A percentile compares a stretch with the other conserved stretches of the same genome.
Evolutionary conservation across 2,329 filamentous ascomycete species (phyloP).

Genomic region (Cytospora chrysosperma): DNA sequence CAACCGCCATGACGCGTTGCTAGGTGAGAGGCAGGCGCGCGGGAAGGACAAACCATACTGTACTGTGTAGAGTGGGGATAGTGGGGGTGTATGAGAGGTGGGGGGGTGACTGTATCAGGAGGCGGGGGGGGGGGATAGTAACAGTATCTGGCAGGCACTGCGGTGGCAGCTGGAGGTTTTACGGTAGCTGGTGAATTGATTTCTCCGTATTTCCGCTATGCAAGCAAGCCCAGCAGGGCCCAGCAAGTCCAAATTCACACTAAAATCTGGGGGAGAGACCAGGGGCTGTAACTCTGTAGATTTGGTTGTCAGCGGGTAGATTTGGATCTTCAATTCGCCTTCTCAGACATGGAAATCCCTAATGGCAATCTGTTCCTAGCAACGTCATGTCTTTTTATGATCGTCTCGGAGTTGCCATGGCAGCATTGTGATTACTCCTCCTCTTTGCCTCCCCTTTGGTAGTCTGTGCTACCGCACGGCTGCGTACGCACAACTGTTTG

Average conservation of each 20-base stretch:
- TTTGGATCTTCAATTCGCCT: constrained; percentile 22
- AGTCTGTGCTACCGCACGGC: too few relatives aligned
- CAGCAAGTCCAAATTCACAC: not conserved
- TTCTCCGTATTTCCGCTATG: constrained; percentile 4
- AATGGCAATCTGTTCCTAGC: constrained; percentile 18
- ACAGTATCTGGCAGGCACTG: too few relatives aligned
- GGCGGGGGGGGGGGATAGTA: not conserved
- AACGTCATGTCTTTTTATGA: constrained; percentile 17
- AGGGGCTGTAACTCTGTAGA: not conserved
- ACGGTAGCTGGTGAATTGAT: not conserved
- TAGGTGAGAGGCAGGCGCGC: not conserved
- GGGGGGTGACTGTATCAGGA: not conserved
- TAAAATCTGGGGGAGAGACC: not conserved
- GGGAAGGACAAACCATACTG: not conserved
- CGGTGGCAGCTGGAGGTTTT: too few relatives aligned
- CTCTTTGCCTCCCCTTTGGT: too few relatives aligned
- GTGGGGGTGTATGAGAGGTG: not conserved
- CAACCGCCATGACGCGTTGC: constrained; percentile 23
- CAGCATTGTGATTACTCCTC: not conserved
- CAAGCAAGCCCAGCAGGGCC: not conserved
- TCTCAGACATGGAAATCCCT: constrained; percentile 13
- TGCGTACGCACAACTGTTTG: not conserved
- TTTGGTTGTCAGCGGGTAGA: not conserved
- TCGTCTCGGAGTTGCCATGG: not conserved
- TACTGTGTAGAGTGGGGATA: not conserved